Percentiles rank a stretch among this genome's conserved stretches.
Conservation (phyloP, 768 basidiomycete genomes). For the Leccinum rimulosum region DNA sequence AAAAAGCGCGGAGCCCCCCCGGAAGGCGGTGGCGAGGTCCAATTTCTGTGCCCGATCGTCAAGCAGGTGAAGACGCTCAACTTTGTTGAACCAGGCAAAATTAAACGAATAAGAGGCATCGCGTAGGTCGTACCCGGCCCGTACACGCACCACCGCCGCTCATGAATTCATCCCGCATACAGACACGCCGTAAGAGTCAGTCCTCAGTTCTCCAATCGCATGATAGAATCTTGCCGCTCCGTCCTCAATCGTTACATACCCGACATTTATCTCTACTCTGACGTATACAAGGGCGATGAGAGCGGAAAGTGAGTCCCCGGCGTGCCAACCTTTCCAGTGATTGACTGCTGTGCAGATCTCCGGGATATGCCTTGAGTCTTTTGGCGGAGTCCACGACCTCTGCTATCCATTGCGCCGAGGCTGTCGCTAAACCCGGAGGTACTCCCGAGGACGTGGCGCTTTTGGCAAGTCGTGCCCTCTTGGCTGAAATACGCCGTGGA, state of each 20-base stretch:
- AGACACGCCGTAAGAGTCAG: constrained; percentile 96
- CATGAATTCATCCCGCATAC: constrained; percentile 3
- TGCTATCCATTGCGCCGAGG: constrained; percentile 84
- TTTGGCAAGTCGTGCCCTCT: constrained; percentile 71
- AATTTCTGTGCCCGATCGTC: constrained; percentile 90
- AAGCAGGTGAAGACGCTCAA: constrained; percentile 91
- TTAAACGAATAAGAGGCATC: constrained; percentile 93
- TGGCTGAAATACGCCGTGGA: constrained; percentile 75
- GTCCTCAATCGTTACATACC: constrained; percentile 95
- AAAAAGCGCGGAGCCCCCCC: constrained; percentile 93
- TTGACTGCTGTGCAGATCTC: constrained; percentile 58
- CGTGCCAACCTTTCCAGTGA: not conserved
- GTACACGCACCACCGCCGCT: not conserved
- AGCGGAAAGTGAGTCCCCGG: constrained; percentile 79
- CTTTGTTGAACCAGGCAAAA: constrained; percentile 87
- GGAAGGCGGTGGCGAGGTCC: constrained; percentile 87
- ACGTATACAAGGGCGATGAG: constrained; percentile 96
- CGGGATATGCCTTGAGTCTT: constrained; percentile 90
- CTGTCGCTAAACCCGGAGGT: constrained; percentile 75
- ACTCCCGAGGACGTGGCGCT: constrained; percentile 93
- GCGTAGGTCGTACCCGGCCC: constrained; percentile 57
- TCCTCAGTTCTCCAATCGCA: constrained; percentile 95
- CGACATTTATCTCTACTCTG: constrained; percentile 97
- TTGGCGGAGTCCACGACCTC: constrained; percentile 92
- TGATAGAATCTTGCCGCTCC: constrained; percentile 93